A percentile compares a stretch with the other conserved stretches of the same genome.
phyloP scores from a whole-genome alignment of 2,329 filamentous ascomycete genomes.

The Talaromyces amestolkiae region DNA sequence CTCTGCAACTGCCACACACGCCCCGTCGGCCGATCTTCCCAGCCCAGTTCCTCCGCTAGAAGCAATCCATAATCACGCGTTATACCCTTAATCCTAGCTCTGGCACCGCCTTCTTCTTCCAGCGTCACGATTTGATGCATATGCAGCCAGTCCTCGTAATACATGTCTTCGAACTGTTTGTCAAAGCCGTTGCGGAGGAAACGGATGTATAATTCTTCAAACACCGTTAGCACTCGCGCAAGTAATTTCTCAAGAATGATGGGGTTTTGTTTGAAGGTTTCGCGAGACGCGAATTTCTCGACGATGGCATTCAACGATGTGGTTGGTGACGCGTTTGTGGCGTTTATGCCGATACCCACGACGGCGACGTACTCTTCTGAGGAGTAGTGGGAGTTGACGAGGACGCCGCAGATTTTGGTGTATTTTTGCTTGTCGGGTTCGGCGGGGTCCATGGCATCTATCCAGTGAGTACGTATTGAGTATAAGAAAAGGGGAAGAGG shows the following conservation, averaged over 20 bases:
- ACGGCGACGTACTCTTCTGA: conserved; percentile 78
- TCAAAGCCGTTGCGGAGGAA: conserved; percentile 78
- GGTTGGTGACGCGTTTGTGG: conserved; percentile 78
- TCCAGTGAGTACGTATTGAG: not conserved
- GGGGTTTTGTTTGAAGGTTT: conserved; percentile 41
- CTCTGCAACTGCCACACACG: conserved; percentile 82
- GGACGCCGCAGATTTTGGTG: conserved; percentile 88
- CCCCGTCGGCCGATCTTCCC: conserved; percentile 70
- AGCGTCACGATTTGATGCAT: conserved; percentile 70
- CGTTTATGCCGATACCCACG: conserved; percentile 82
- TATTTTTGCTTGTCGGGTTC: conserved; percentile 55
- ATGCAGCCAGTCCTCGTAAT: conserved; percentile 86
- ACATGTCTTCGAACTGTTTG: conserved; percentile 66
- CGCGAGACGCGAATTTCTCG: conserved; percentile 37
- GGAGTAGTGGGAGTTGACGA: conserved; percentile 83
- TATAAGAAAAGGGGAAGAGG: not conserved
- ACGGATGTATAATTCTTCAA: conserved; percentile 72
- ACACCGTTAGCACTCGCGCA: conserved; percentile 71
- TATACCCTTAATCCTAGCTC: conserved; percentile 78
- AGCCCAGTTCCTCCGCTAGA: conserved; percentile 76
- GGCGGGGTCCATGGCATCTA: conserved; percentile 65
- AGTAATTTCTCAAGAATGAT: conserved; percentile 77
- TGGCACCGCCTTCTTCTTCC: conserved; percentile 73
- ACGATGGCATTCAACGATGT: conserved; percentile 79
- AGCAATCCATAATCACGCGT: conserved; percentile 89